Percentiles rank a stretch among this genome's conserved stretches.
Evolutionary conservation across 2,329 filamentous ascomycete genomes (phyloP).

Genomic region (Ascochyta fabae): DNA sequence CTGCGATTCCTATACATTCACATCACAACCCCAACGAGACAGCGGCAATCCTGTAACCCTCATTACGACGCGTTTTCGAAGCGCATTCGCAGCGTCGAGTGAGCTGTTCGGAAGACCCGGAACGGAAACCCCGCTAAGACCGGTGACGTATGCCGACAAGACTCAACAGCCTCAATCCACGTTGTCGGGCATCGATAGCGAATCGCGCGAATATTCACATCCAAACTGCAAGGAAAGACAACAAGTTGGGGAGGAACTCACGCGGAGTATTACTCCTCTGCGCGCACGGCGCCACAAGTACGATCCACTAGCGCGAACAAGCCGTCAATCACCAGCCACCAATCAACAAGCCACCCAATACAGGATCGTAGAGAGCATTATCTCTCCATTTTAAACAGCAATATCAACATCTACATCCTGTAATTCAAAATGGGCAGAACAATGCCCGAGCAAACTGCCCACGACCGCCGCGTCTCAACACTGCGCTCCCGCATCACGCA

Average conservation of each 20-base stretch:
- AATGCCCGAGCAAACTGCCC: background rate
- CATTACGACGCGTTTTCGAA: constrained; percentile 1
- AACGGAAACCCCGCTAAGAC: constrained; percentile 25
- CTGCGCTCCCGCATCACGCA: constrained; percentile 30
- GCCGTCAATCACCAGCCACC: background rate
- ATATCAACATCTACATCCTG: too few relatives aligned
- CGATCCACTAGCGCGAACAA: background rate
- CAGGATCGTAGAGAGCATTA: background rate
- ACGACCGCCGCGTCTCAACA: constrained; percentile 30
- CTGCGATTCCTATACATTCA: background rate
- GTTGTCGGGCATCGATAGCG: background rate
- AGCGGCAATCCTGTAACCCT: background rate
- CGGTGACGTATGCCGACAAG: constrained; percentile 26
- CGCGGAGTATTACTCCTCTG: background rate
- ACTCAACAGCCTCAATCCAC: background rate
- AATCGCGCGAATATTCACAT: background rate
- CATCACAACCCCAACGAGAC: background rate
- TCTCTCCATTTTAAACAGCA: too few relatives aligned
- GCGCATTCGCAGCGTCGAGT: background rate
- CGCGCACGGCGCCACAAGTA: background rate
- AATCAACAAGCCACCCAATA: background rate
- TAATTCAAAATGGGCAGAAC: background rate
- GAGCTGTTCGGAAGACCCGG: constrained; percentile 26
- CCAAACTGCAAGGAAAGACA: background rate
- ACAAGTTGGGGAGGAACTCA: background rate